These are phyloP conservation scores for Pichia eremophila DNA, from an alignment of 805 yeast genomes.

Conservation along the genomic window DNA sequence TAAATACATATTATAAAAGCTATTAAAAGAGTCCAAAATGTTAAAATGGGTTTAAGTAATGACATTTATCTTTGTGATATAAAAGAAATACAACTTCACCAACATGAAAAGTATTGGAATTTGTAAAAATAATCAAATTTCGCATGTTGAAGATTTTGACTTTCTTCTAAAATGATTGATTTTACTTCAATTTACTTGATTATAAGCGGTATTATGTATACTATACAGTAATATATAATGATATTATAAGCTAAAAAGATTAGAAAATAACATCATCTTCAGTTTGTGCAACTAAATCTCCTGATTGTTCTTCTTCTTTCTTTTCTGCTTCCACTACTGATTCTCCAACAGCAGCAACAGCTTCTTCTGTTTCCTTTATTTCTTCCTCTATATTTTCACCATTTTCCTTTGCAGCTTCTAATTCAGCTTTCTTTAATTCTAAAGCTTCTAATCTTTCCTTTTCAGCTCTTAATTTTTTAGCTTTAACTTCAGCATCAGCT, in stretches of 20 bases:
- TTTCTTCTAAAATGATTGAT: too few relatives aligned
- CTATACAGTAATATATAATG: too few relatives aligned
- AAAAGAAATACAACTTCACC: too few relatives aligned
- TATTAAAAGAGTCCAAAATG: neutral
- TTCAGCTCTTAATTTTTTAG: conserved; percentile 22
- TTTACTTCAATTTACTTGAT: too few relatives aligned
- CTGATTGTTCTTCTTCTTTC: conserved; percentile 7
- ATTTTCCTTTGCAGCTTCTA: conserved; percentile 13
- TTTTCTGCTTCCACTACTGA: conserved; percentile 5
- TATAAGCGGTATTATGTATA: too few relatives aligned
- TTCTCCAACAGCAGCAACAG: conserved; percentile 11
- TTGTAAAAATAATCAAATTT: too few relatives aligned
- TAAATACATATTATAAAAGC: neutral
- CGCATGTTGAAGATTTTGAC: too few relatives aligned
- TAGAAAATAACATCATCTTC: conserved; percentile 33
- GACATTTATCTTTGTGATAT: neutral
- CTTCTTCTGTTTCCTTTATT: neutral
- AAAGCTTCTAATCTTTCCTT: conserved; percentile 3
- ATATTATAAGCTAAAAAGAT: neutral
- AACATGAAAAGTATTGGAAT: too few relatives aligned
- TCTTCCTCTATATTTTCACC: conserved; percentile 11
- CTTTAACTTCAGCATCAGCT: conserved; percentile 44
- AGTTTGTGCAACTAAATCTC: conserved; percentile 25
- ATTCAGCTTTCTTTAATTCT: conserved; percentile 13
- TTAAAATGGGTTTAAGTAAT: neutral